phyloP scores from a whole-genome alignment of 805 yeast genomes.

The Saturnispora bothae region DNA sequence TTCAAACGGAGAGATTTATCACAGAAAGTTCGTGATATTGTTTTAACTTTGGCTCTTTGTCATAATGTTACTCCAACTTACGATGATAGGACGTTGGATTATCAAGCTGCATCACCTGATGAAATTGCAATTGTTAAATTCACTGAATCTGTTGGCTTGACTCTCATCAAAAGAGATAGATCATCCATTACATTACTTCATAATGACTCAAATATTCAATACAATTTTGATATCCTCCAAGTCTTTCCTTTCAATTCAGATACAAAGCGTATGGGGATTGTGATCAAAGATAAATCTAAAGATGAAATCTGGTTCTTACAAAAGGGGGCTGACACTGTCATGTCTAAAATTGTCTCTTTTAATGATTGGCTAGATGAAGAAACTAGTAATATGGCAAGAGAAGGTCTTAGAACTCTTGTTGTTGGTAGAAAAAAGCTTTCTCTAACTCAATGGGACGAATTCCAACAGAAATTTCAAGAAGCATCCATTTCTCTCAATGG shows the following conservation, averaged over 20 bases:
- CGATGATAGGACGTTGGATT: conserved; percentile 58
- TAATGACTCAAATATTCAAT: conserved; percentile 38
- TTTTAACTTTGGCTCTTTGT: conserved; percentile 80
- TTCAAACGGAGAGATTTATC: conserved; percentile 58
- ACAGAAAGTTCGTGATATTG: conserved; percentile 66
- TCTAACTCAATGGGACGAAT: conserved; percentile 44
- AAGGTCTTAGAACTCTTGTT: conserved; percentile 91
- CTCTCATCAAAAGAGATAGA: conserved; percentile 75
- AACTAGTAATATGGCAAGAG: conserved; percentile 95
- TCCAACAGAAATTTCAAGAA: conserved; percentile 50
- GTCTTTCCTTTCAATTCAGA: conserved; percentile 94
- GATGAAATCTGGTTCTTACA: conserved; percentile 77
- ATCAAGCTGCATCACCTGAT: conserved; percentile 98
- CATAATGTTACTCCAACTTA: conserved; percentile 94
- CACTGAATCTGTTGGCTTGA: conserved; percentile 77
- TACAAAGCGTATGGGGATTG: conserved; percentile 91
- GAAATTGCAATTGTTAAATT: conserved; percentile 94
- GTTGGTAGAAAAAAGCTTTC: conserved; percentile 75
- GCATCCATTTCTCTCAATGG: conserved; percentile 73
- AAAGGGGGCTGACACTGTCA: conserved; percentile 96
- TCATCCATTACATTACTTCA: conserved; percentile 60
- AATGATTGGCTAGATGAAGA: conserved; percentile 98
- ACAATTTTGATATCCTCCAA: conserved; percentile 60
- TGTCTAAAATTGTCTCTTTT: conserved; percentile 69
- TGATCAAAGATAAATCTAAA: conserved; percentile 50